Evolutionary conservation across 305 asterid genomes (phyloP), one percentile per base, ranked within the genome.

Genomic region (Caryopteris hybrid): DNA sequence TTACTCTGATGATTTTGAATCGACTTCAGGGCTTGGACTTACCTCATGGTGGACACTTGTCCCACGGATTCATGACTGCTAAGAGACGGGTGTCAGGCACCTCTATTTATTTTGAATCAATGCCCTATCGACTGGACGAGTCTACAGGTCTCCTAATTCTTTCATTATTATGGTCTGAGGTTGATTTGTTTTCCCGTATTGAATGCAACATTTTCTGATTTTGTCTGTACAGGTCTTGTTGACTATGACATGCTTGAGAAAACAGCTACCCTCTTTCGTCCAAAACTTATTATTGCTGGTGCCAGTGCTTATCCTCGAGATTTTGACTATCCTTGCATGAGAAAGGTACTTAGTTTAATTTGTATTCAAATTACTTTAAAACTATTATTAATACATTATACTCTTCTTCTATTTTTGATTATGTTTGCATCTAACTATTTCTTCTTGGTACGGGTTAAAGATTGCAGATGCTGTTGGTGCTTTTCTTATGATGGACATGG

Each of bases 401-500:
- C 42, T 69, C 33, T 38, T 56, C 27, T 55, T 50, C 17, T 29
- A 48, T 43, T 2, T 29, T 50, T 48, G 16, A 45, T 62, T 58
- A n/a, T 60, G 18, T 45, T 46, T 42, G 38, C 59, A 18, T 20
- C 59, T 73, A 61, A 69, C 75, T 45, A 1, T 52, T 46, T 61
- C 58, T 56, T 74, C 22, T 33, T 55, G 41, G 29, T 64, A 20
- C 42, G 20, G 65, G 45, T 53, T 74, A 76, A 66, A 89, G 99
- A 89, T 91, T 68, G 96, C 98, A 53, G 96, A 94, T 80, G 59
- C 86, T 72, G 91, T 86, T 51, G 98, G 97, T 68, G 98, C 97
- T 79, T 91, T 87, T 74, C 97, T 94, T 47, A 94, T 94, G 99
- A 93, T 91, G 90, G 99, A 93, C 73, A 93, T 90, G 97, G 96